Percentiles rank a stretch among this genome's conserved stretches.
Evolutionary conservation across 768 basidiomycete species (phyloP).

Genomic region (Coprinopsis strossmayeri): DNA sequence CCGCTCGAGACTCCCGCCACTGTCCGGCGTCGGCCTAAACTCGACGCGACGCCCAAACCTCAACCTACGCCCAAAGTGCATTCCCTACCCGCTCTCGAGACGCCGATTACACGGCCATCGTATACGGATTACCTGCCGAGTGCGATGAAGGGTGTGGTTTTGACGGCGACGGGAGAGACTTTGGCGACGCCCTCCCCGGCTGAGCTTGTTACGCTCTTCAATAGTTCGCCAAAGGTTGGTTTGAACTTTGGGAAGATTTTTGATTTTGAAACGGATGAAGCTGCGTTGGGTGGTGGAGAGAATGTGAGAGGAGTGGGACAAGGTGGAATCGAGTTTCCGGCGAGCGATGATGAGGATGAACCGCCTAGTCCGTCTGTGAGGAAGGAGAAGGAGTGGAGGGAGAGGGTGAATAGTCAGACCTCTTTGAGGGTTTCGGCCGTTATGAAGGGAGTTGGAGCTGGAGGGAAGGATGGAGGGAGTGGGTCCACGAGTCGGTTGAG

Average conservation of each 20-base stretch:
- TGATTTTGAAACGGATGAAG: slow-evolving; percentile 35
- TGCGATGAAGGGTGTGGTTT: slow-evolving; percentile 73
- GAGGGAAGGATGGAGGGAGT: slow-evolving; percentile 2
- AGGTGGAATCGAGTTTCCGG: slow-evolving; percentile 20
- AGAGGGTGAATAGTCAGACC: slow-evolving; percentile 10
- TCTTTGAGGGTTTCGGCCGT: slow-evolving; percentile 5
- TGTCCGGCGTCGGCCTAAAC: no score
- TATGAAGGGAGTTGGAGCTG: no score
- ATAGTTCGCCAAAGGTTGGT: slow-evolving; percentile 61
- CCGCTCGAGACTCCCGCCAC: background rate
- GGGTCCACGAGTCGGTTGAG: slow-evolving; percentile 6
- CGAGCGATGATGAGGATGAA: slow-evolving; percentile 22
- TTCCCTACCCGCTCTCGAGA: slow-evolving; percentile 33
- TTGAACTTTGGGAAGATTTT: slow-evolving; percentile 77
- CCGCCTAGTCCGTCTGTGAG: slow-evolving; percentile 44
- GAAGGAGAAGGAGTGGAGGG: slow-evolving; percentile 32
- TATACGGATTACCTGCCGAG: slow-evolving; percentile 33
- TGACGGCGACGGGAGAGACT: slow-evolving; percentile 72
- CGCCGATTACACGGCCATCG: slow-evolving; percentile 41
- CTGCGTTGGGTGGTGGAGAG: no score
- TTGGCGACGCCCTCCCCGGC: slow-evolving; percentile 65
- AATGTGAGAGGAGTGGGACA: slow-evolving; percentile 15
- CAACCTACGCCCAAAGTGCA: slow-evolving; percentile 17
- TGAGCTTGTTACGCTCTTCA: slow-evolving; percentile 62
- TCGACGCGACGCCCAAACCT: slow-evolving; percentile 10